A percentile compares a stretch with the other conserved stretches of the same genome.
Evolutionary conservation across 2,329 filamentous ascomycete species (phyloP).

Genomic region (Emmonsiellopsis sp.): DNA sequence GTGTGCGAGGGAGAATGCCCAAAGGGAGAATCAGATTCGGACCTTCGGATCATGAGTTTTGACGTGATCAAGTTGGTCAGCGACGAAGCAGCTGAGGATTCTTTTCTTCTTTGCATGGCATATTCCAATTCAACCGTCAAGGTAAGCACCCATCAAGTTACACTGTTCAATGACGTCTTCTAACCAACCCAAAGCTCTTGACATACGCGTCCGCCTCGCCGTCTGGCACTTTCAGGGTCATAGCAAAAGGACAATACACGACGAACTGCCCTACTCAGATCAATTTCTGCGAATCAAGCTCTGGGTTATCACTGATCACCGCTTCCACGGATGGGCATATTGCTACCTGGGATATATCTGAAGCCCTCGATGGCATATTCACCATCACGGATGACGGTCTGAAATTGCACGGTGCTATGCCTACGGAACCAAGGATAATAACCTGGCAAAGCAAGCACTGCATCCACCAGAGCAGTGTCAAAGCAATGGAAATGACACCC

Average conservation of each 20-base stretch:
- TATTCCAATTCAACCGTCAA: constrained; percentile 79
- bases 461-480: constrained; percentile 76
- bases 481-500: constrained; percentile 38
- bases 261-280: constrained; percentile 67
- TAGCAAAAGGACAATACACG: constrained; percentile 54
- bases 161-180: background rate
- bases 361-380: constrained; percentile 22
- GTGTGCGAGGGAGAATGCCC: constrained; percentile 44
- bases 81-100: constrained; percentile 15
- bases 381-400: constrained; percentile 11
- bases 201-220: constrained; percentile 22
- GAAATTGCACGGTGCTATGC: background rate
- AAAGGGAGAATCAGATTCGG: constrained; percentile 43
- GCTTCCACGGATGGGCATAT: constrained; percentile 75
- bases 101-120: constrained; percentile 58
- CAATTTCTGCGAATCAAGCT: constrained; percentile 30
- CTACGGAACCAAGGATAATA: constrained; percentile 10
- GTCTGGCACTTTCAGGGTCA: constrained; percentile 26
- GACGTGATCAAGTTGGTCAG: constrained; percentile 42
- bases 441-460: constrained; percentile 32
- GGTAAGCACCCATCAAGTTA: constrained; percentile 25
- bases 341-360: constrained; percentile 47
- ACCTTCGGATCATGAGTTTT: constrained; percentile 76
- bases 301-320: constrained; percentile 44
- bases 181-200: constrained; percentile 34